Conservation (phyloP, 2,329 filamentous ascomycete species). For the Davidsoniella australis region DNA sequence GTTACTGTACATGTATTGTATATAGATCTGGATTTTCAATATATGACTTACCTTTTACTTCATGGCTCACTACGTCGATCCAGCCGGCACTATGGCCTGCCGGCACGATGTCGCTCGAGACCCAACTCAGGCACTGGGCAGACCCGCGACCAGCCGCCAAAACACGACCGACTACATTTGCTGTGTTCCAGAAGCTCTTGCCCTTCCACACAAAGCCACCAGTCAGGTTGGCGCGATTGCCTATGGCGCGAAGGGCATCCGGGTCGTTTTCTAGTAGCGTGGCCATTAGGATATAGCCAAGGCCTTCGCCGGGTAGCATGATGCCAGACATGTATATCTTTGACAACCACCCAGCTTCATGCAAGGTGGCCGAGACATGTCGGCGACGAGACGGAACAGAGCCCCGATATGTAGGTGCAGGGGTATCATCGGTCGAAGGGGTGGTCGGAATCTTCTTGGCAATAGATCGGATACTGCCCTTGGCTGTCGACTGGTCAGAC, state of each 20-base stretch:
- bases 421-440: neutral
- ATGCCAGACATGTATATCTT: constrained; percentile 50
- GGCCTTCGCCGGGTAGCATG: constrained; percentile 44
- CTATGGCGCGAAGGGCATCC: constrained; percentile 39
- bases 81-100: constrained; percentile 35
- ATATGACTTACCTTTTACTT: constrained; percentile 29
- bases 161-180: constrained; percentile 47
- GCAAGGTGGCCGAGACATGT: constrained; percentile 39
- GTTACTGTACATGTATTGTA: neutral
- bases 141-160: constrained; percentile 44
- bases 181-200: constrained; percentile 54
- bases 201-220: constrained; percentile 46
- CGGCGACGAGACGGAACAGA: constrained; percentile 26
- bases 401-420: neutral
- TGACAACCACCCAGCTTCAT: constrained; percentile 47
- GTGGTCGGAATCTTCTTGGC: constrained; percentile 2
- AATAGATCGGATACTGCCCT: no score
- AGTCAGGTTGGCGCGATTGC: constrained; percentile 43
- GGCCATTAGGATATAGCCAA: constrained; percentile 48
- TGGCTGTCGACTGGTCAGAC: neutral
- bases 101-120: constrained; percentile 43
- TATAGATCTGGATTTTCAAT: neutral
- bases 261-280: constrained; percentile 47
- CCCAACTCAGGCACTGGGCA: constrained; percentile 51
- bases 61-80: constrained; percentile 39